Percentiles rank a stretch among this genome's conserved stretches.
Conservation (phyloP, 2,329 filamentous ascomycete genomes). For the Hymenoscyphus linearis region DNA sequence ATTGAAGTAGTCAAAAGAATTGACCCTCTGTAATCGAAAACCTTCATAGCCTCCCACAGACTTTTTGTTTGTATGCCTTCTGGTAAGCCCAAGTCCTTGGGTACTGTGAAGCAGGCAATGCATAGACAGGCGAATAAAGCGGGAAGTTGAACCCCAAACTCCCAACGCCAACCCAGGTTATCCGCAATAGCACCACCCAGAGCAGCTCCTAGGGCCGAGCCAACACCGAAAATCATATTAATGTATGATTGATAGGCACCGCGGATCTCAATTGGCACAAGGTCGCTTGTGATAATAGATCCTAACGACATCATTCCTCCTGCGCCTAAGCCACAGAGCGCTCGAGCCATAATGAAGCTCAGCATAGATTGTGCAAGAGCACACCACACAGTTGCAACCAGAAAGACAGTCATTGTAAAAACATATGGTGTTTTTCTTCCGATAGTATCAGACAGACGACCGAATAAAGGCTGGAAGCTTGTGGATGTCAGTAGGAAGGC, state of each 20-base stretch:
- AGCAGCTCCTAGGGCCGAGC: constrained; percentile 57
- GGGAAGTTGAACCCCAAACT: constrained; percentile 59
- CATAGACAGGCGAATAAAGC: constrained; percentile 42
- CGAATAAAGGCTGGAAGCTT: constrained; percentile 69
- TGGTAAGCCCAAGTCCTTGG: constrained; percentile 45
- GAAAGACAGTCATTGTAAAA: constrained; percentile 56
- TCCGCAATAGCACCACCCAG: constrained; percentile 67
- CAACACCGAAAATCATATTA: constrained; percentile 59
- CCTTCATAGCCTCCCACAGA: constrained; percentile 44
- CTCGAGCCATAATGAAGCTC: constrained; percentile 66
- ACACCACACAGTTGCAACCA: constrained; percentile 63
- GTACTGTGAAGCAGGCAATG: constrained; percentile 44
- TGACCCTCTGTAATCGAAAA: constrained; percentile 54
- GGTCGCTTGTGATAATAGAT: constrained; percentile 65
- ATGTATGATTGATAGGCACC: constrained; percentile 69
- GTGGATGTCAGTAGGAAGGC: constrained; percentile 73
- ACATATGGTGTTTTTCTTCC: constrained; percentile 65
- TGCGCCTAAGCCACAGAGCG: constrained; percentile 67
- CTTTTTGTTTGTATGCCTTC: constrained; percentile 40
- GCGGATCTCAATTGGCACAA: constrained; percentile 61
- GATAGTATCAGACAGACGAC: constrained; percentile 67
- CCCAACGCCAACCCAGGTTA: constrained; percentile 67
- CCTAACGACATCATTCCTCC: constrained; percentile 66
- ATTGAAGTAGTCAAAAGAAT: constrained; percentile 46
- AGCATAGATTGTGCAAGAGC: constrained; percentile 60